Percentiles rank a stretch among this genome's conserved stretches.
Evolutionary conservation across 1,284 basidiomycete species (phyloP).

Genomic region (Mycocalia duriaeana): DNA sequence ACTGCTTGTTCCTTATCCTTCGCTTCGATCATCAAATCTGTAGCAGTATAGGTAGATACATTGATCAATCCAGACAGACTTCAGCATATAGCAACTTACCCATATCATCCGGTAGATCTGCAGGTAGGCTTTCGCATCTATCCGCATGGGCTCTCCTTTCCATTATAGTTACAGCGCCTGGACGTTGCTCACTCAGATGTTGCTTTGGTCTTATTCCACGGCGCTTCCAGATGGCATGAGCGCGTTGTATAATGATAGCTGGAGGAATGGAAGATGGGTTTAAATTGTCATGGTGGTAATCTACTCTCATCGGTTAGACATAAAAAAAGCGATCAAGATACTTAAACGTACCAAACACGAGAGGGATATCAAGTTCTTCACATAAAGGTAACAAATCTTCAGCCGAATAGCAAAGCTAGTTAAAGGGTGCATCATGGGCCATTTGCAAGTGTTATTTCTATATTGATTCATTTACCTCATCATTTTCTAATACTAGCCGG

Average conservation of each 20-base stretch:
- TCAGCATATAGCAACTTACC: slow-evolving; percentile 28
- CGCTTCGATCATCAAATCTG: slow-evolving; percentile 92
- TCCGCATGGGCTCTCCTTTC: slow-evolving; percentile 84
- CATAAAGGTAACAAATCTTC: slow-evolving; percentile 83
- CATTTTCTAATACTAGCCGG: slow-evolving; percentile 85
- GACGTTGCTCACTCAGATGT: slow-evolving; percentile 79
- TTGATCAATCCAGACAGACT: slow-evolving; percentile 1
- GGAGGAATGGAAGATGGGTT: slow-evolving; percentile 55
- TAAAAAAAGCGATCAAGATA: background rate
- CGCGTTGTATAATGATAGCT: slow-evolving; percentile 59
- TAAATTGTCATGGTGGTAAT: slow-evolving; percentile 79
- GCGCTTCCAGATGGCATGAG: slow-evolving; percentile 70
- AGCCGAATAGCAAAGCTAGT: slow-evolving; percentile 80
- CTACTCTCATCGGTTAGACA: slow-evolving; percentile 21
- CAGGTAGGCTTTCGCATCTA: slow-evolving; percentile 64
- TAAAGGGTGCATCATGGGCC: too few species aligned
- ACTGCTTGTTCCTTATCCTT: slow-evolving; percentile 94
- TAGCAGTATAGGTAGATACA: slow-evolving; percentile 1
- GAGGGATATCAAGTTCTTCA: slow-evolving; percentile 76
- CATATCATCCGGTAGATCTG: slow-evolving; percentile 63
- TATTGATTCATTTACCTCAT: slow-evolving; percentile 80
- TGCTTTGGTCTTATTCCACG: slow-evolving; percentile 84
- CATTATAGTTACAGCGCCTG: slow-evolving; percentile 74
- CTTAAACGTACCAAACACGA: slow-evolving; percentile 52
- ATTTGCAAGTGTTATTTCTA: too few species aligned